These are phyloP conservation scores for Tirmania nivea DNA, from an alignment of 495 filamentous ascomycete species.

Conservation along the genomic window DNA sequence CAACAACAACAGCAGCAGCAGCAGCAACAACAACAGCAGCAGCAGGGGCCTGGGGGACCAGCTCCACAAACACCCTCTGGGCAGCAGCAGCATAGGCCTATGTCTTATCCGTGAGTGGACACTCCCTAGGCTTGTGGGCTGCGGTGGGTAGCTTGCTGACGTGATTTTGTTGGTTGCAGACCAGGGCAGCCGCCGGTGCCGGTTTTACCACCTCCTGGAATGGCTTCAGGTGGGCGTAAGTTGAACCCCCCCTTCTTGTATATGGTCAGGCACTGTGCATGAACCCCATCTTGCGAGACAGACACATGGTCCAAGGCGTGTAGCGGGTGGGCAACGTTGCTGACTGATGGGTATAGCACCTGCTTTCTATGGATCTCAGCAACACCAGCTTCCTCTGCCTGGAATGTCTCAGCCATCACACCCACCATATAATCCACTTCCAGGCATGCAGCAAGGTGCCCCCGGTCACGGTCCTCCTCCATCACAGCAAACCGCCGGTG, in stretches of 20 bases:
- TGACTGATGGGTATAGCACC: background rate
- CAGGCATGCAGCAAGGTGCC: background rate
- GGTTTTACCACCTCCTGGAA: background rate
- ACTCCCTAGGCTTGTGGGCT: too few relatives aligned
- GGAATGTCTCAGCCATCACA: background rate
- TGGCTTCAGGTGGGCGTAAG: background rate
- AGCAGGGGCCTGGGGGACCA: slow-evolving; percentile 5
- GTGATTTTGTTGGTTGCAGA: too few relatives aligned
- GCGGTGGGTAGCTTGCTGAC: too few relatives aligned
- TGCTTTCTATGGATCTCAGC: background rate
- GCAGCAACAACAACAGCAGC: slow-evolving; percentile 10
- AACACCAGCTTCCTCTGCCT: background rate
- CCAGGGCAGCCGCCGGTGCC: background rate
- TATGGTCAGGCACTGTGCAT: background rate
- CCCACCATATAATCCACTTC: background rate
- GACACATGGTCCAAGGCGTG: too few relatives aligned
- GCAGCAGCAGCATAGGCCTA: slow-evolving; percentile 5
- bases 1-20: slow-evolving; percentile 2
- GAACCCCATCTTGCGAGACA: background rate
- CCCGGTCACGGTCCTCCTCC: background rate
- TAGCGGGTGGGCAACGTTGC: too few relatives aligned
- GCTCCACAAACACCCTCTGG: slow-evolving; percentile 6
- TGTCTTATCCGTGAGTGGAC: background rate
- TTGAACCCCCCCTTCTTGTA: background rate
- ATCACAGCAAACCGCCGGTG: background rate